Base-by-base conservation (phyloP, 2,329 filamentous ascomycete genomes). In the Tympanopsis confertula region DNA sequence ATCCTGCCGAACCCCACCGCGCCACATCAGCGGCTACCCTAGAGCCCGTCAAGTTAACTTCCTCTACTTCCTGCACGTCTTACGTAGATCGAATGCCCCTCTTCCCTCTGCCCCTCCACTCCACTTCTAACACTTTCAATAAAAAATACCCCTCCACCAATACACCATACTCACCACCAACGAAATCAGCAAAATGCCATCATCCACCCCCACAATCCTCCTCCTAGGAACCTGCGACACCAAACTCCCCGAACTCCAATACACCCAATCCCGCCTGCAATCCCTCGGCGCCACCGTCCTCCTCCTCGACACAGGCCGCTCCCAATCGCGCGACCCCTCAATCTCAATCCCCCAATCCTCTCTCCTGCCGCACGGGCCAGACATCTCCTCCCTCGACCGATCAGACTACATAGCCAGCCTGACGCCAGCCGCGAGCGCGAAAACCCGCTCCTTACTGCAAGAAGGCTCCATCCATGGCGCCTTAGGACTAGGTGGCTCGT, bases 151-250 rank as follows among this genome's bases (percentile, higher is more conserved):
- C n/a, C n/a, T n/a, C n/a, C n/a, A n/a, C n/a, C n/a, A n/a, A n/a
- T n/a, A n/a, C n/a, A n/a, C n/a, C n/a, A n/a, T n/a, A n/a, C n/a
- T n/a, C n/a, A n/a, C n/a, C n/a, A n/a, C n/a, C n/a, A n/a, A n/a
- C n/a, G n/a, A n/a, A n/a, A n/a, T n/a, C n/a, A n/a, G n/a, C n/a
- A n/a, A n/a, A n/a, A n/a, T n/a, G n/a, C n/a, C n/a, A n/a, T n/a
- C n/a, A n/a, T n/a, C n/a, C n/a, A n/a, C n/a, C n/a, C n/a, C 48
- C 13, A 58, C 52, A 38, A 62, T 77, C 39, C 55, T 68, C 35
- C 53, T 78, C 19, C 51, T 78, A 17, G 73, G 74, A 15, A 78
- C 73, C 20, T 70, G 67, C 45, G 73, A 78, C 47, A 75, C 71
- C 19, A 78, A 78, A 48, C 58, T 71, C 13, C 50, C 63, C 14